phyloP scores from a whole-genome alignment of 2,329 filamentous ascomycete genomes.

The Pyricularia pennisetigena region DNA sequence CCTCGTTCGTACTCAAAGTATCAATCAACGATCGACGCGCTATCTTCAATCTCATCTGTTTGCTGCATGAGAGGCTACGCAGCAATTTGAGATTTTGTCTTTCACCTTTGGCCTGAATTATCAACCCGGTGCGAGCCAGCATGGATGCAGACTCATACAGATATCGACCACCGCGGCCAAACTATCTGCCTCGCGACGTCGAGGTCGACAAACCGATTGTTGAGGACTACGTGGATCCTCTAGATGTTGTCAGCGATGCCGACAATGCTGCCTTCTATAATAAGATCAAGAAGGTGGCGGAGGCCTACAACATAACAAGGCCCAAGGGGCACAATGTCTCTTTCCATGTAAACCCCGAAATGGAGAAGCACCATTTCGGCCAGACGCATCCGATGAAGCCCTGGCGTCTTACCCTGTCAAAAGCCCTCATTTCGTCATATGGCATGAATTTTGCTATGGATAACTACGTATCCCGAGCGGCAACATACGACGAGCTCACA shows the following conservation, averaged over 20 bases:
- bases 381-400: slow-evolving; percentile 98
- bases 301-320: slow-evolving; percentile 60
- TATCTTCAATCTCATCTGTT: background rate
- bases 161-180: slow-evolving; percentile 45
- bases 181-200: slow-evolving; percentile 47
- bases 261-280: slow-evolving; percentile 47
- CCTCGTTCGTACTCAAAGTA: background rate
- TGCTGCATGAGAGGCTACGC: background rate
- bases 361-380: slow-evolving; percentile 95
- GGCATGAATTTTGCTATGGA: slow-evolving; percentile 97
- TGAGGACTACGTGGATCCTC: slow-evolving; percentile 38
- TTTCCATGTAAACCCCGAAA: slow-evolving; percentile 88
- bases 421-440: slow-evolving; percentile 88
- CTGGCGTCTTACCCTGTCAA: slow-evolving; percentile 90
- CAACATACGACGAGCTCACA: slow-evolving; percentile 78
- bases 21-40: background rate
- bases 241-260: slow-evolving; percentile 39
- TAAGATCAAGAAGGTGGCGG: slow-evolving; percentile 46
- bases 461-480: slow-evolving; percentile 74
- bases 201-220: slow-evolving; percentile 40
- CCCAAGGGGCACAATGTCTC: slow-evolving; percentile 87
- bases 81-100: background rate
- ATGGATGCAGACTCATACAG: slow-evolving; percentile 39
- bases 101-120: background rate
- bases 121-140: slow-evolving; percentile 5